These are phyloP conservation scores for Funneliformis geosporum DNA, from an alignment of 192 early-diverging fungal species.

Conservation along the genomic window DNA sequence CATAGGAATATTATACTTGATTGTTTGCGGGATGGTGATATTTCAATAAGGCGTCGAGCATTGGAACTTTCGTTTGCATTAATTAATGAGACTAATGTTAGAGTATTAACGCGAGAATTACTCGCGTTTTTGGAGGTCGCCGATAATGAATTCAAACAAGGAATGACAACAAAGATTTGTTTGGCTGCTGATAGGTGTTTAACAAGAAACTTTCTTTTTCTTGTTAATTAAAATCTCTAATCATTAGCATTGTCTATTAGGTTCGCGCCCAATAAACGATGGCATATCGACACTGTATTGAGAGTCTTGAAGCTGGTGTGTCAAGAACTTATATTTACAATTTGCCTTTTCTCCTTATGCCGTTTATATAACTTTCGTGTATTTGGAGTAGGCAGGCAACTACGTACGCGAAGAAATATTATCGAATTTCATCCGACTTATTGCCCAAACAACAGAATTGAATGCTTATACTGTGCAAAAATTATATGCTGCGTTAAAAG, in stretches of 20 bases:
- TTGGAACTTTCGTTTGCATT: conserved; percentile 95
- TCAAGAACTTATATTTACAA: neutral
- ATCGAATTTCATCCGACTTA: conserved; percentile 84
- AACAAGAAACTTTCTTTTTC: neutral
- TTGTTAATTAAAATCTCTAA: neutral
- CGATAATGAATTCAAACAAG: conserved; percentile 85
- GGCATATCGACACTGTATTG: conserved; percentile 95
- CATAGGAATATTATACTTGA: conserved; percentile 96
- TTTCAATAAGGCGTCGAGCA: conserved; percentile 95
- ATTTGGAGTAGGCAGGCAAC: conserved; percentile 52
- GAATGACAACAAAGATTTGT: conserved; percentile 89
- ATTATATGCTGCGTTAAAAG: conserved; percentile 81
- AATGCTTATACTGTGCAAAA: conserved; percentile 91
- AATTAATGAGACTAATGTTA: conserved; percentile 91
- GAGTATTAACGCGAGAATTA: conserved; percentile 89
- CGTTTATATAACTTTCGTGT: neutral
- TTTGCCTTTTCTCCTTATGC: neutral
- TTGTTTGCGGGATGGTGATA: conserved; percentile 92
- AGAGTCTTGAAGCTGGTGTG: conserved; percentile 72
- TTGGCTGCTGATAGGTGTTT: conserved; percentile 80
- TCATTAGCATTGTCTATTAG: conserved; percentile 26
- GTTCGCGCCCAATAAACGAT: conserved; percentile 92
- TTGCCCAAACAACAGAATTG: conserved; percentile 75
- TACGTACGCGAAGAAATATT: conserved; percentile 76
- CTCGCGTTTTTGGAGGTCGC: conserved; percentile 90